Base-by-base conservation (phyloP, 139 green algal genomes). In the Chlorella sp. region DNA sequence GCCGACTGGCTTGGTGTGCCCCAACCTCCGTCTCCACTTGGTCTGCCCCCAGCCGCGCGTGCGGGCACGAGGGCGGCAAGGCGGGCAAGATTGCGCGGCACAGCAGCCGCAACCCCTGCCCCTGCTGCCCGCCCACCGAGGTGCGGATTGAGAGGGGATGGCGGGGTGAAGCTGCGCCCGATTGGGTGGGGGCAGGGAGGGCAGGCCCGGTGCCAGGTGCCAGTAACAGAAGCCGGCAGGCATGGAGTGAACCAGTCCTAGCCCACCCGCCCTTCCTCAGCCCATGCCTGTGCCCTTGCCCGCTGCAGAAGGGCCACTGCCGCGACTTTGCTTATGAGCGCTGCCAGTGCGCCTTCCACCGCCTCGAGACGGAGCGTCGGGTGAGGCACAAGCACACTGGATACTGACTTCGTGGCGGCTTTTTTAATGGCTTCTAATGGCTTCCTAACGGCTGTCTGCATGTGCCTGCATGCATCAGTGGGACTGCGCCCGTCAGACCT, bases 341-440 rank as follows among this genome's bases (percentile, higher is more conserved):
- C 16, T 91, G 88, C 73, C 32, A 51, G 16, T 91, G 88, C 81
- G 81, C 78, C 7, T 91, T 91, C 58, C 88, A 91, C 79, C 56
- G 62, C 0, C 72, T 73, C 24, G 88, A 89, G 38, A 54, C 36
- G 0, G 65, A 86, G 65, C 88, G 88, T 1, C 34, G 65, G 48
- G 68, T 73, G 75, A 8, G 73, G 30, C 17, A n/a, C n/a, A n/a
- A n/a, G n/a, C n/a, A n/a, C n/a, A n/a, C n/a, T n/a, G n/a, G n/a
- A n/a, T n/a, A n/a, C n/a, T n/a, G n/a, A n/a, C n/a, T n/a, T n/a
- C n/a, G n/a, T n/a, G n/a, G n/a, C n/a, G n/a, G n/a, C 19, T 67
- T 6, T 22, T 67, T 22, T 67, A 30, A 67, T 67, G 58, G 58
- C 58, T 32, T 65, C 22, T 65, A 19, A 3, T n/a, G 22, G 56